Evolutionary conservation across 2,329 filamentous ascomycete species (phyloP), one percentile per base, ranked within the genome.

Genomic region (Biscogniauxia marginata): DNA sequence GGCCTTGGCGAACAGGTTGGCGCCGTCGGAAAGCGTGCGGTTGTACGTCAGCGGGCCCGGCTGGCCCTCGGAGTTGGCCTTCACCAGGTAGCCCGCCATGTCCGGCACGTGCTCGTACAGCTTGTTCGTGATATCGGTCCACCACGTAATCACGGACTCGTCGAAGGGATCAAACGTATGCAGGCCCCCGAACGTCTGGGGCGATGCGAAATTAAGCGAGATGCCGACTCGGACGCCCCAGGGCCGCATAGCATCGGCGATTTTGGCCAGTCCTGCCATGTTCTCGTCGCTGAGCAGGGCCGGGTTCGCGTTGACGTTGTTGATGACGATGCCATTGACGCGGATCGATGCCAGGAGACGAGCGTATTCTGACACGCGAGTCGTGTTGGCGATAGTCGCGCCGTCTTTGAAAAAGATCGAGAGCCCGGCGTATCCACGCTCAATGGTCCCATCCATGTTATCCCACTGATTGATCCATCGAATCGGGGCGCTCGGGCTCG

Each of bases 381-480:
- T 84, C 18, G 87, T 74, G 58, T 89, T 81, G 3, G 81, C 73
- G n/a, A 81, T 72, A 6, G 87, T 75, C 8, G 70, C 67, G 49
- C 82, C 84, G 52, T 84, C 73, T 47, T 75, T 71, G 71, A 89
- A 90, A 73, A 89, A 90, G 54, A 90, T 87, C 0, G 86, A 90
- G 0, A 77, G 73, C 0, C 88, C 87, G 3, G 78, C 87, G 62
- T 87, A 90, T 18, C 87, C 87, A 52, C 87, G 76, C 68, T 90
- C 87, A 46, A 90, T 84, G 44, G 79, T 84, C 11, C 86, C 81
- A 56, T 87, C 81, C 68, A 90, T 74, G 61, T 90, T 89, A 67
- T 90, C 86, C 87, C 87, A 90, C 61, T 90, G 82, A 65, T 90
- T 90, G 0, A 84, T 80, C 87, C 87, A 90, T 60, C 87, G 79